These are phyloP conservation scores for Cryphonectria parasitica DNA, from an alignment of 2,329 filamentous ascomycete genomes.

Conservation along the genomic window DNA sequence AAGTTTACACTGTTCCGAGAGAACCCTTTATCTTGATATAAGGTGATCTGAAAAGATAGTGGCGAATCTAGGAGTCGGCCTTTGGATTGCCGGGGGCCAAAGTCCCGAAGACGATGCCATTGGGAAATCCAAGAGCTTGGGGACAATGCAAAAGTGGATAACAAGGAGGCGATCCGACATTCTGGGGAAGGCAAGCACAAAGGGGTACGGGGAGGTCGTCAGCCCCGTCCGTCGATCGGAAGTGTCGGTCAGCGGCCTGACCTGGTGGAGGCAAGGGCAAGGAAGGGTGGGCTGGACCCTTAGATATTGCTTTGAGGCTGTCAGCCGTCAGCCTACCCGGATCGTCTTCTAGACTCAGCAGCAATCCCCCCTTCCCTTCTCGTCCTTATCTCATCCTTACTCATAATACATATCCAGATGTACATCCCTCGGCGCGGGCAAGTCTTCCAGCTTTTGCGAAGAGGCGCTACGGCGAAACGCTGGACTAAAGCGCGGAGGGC, in stretches of 20 bases:
- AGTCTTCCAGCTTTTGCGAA: background rate
- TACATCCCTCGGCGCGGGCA: background rate
- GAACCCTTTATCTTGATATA: background rate
- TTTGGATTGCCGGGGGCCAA: background rate
- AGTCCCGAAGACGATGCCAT: background rate
- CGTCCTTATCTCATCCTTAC: background rate
- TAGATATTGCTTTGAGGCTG: background rate
- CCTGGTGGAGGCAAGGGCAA: background rate
- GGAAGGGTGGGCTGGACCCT: background rate
- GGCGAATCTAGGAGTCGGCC: background rate
- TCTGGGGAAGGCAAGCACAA: background rate
- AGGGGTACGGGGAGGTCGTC: background rate
- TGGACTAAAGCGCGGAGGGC: background rate
- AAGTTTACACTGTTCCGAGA: background rate
- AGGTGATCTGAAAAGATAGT: background rate
- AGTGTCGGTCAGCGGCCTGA: constrained; percentile 9
- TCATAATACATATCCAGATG: background rate
- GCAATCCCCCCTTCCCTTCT: background rate
- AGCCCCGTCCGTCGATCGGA: constrained; percentile 7
- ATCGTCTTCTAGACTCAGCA: background rate
- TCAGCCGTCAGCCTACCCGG: background rate
- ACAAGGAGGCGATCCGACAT: background rate
- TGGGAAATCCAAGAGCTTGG: background rate
- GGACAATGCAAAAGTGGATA: constrained; percentile 3
- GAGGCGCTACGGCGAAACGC: background rate